Base-by-base conservation (phyloP, 2,329 filamentous ascomycete species). In the Plenodomus biglobosus region DNA sequence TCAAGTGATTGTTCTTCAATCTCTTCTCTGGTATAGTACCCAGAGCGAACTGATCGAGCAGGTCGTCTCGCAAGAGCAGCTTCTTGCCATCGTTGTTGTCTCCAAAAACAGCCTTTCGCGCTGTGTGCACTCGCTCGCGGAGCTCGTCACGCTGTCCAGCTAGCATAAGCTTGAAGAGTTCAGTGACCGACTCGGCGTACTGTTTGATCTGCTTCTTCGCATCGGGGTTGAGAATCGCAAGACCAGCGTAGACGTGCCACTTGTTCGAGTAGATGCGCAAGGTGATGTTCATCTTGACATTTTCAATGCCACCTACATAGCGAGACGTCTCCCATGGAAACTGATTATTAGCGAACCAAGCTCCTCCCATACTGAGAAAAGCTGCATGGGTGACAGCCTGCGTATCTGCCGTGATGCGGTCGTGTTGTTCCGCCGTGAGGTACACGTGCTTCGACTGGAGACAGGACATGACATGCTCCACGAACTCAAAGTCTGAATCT, bases 241-340 rank as follows among this genome's bases (percentile, higher is more conserved):
- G 85, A 0, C 94, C 94, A 17, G 94, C 94, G 72, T 99, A 99
- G 48, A 99, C 94, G 76, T 99, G 95, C 95, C 95, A 99, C 74
- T 97, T 99, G 73, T 96, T 95, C 51, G 87, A 86, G 77, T 97
- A 99, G 75, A 99, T 97, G 62, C 94, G 91, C 58, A 99, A 78
- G 60, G 91, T 97, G 60, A 97, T 85, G 76, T 99, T 99, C 77
- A 97, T 96, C 77, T 99, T 99, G 64, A 97, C 92, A 72, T 99
- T 99, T 74, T 99, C 94, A 65, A 99, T 95, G 43, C 94, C 95
- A 49, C 94, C 94, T 3, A 96, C 85, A 73, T 97, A 99, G 55
- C 94, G 90, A n/a, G 86, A 85, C 39, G 92, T 85, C 65, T 97
- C 92, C 94, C 94, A 99, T 0, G 95, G 94, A 64, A 97, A 99